A percentile compares a stretch with the other conserved stretches of the same genome.
Conservation (phyloP, 306 rosid genomes). For the Benincasa hispida region DNA sequence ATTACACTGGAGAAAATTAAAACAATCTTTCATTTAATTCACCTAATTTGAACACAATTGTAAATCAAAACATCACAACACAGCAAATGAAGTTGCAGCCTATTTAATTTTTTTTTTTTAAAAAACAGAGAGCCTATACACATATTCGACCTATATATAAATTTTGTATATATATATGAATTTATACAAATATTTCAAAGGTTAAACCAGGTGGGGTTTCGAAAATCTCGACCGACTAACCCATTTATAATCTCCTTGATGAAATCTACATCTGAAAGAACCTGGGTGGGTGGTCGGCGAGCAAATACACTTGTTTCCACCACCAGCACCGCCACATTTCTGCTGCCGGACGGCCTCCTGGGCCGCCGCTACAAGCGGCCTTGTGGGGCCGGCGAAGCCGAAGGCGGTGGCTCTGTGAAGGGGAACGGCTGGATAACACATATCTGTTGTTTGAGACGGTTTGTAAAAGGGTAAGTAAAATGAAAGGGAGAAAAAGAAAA, state of each 20-base stretch:
- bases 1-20: neutral
- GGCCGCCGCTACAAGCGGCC: neutral
- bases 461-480: too few species aligned
- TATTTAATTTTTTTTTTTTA: too few species aligned
- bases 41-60: neutral
- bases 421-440: neutral
- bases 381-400: neutral
- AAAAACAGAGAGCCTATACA: too few species aligned
- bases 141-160: neutral
- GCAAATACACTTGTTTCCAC: conserved; percentile 3
- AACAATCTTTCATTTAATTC: neutral
- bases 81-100: neutral
- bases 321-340: neutral
- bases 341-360: neutral
- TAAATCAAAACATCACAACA: neutral
- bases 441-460: too few species aligned
- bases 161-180: neutral
- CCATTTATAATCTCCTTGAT: conserved; percentile 4
- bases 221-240: neutral
- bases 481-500: too few species aligned
- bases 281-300: conserved; percentile 12
- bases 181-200: neutral
- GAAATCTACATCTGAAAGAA: conserved; percentile 7
- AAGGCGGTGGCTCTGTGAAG: neutral
- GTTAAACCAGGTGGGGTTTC: neutral